These are phyloP conservation scores for Geranium brycei DNA, from an alignment of 345 rosid genomes.

Conservation along the genomic window DNA sequence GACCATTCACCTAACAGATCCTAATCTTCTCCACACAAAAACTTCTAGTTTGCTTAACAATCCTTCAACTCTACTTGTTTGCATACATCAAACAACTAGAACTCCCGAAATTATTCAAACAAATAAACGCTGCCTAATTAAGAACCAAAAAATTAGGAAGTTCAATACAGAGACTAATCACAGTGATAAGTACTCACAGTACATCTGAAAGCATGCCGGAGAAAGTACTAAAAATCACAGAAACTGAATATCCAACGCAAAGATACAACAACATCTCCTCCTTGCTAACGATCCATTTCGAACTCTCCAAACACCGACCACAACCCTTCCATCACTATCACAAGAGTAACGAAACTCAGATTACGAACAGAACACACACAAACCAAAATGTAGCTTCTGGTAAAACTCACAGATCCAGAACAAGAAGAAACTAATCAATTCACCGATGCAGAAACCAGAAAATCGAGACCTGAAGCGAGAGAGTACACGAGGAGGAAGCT, in stretches of 20 bases:
- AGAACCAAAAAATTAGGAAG: background rate
- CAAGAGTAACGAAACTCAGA: background rate
- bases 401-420: background rate
- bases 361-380: background rate
- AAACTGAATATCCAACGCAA: slow-evolving; percentile 41
- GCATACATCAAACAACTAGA: background rate
- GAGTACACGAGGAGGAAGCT: slow-evolving; percentile 52
- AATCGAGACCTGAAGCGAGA: slow-evolving; percentile 57
- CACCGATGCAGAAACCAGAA: background rate
- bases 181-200: slow-evolving; percentile 33
- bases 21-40: background rate
- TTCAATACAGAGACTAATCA: background rate
- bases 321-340: slow-evolving; percentile 56
- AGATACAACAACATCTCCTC: slow-evolving; percentile 43
- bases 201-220: slow-evolving; percentile 61
- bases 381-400: too few relatives aligned
- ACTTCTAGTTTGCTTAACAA: background rate
- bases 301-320: slow-evolving; percentile 74
- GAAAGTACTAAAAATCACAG: slow-evolving; percentile 46
- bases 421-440: background rate
- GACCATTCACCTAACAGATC: background rate
- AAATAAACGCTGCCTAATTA: background rate
- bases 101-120: background rate
- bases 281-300: slow-evolving; percentile 36
- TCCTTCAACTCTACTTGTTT: background rate